A percentile compares a stretch with the other conserved stretches of the same genome.
Evolutionary conservation across 768 basidiomycete genomes (phyloP).

Genomic region (Boletus sp.): DNA sequence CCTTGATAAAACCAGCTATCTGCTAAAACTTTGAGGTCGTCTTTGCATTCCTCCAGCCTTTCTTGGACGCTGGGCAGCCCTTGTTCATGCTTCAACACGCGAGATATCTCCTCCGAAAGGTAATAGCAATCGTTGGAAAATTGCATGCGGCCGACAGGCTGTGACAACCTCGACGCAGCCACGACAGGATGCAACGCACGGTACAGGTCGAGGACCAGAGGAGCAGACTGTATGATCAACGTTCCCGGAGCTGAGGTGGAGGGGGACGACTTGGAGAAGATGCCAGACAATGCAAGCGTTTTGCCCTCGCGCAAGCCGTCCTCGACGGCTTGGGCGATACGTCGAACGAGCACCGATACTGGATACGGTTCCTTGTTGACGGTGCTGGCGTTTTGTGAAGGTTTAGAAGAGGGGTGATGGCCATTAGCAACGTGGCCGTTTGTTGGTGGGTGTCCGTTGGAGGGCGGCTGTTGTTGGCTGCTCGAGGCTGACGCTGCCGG

Average conservation of each 20-base stretch:
- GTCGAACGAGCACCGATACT: slow-evolving; percentile 57
- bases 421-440: slow-evolving; percentile 20
- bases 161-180: slow-evolving; percentile 46
- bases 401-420: slow-evolving; percentile 16
- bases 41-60: slow-evolving; percentile 50
- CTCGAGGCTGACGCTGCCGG: slow-evolving; percentile 51
- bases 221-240: slow-evolving; percentile 58
- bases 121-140: slow-evolving; percentile 83
- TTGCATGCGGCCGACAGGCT: slow-evolving; percentile 59
- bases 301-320: slow-evolving; percentile 66
- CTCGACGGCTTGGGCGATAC: slow-evolving; percentile 55
- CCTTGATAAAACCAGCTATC: slow-evolving; percentile 72
- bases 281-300: slow-evolving; percentile 55
- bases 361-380: slow-evolving; percentile 49
- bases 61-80: slow-evolving; percentile 36
- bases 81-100: slow-evolving; percentile 29
- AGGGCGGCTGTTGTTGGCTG: slow-evolving; percentile 48
- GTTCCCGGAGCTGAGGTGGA: slow-evolving; percentile 44
- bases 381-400: slow-evolving; percentile 14
- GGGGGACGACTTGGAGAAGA: slow-evolving; percentile 40
- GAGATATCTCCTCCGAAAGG: slow-evolving; percentile 49
- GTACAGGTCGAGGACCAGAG: slow-evolving; percentile 73
- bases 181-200: slow-evolving; percentile 75
- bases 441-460: slow-evolving; percentile 18
- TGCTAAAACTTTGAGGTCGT: slow-evolving; percentile 51